Evolutionary conservation across 805 yeast species (phyloP), one percentile per base, ranked within the genome.

Genomic region (Maudiozyma turicensis): DNA sequence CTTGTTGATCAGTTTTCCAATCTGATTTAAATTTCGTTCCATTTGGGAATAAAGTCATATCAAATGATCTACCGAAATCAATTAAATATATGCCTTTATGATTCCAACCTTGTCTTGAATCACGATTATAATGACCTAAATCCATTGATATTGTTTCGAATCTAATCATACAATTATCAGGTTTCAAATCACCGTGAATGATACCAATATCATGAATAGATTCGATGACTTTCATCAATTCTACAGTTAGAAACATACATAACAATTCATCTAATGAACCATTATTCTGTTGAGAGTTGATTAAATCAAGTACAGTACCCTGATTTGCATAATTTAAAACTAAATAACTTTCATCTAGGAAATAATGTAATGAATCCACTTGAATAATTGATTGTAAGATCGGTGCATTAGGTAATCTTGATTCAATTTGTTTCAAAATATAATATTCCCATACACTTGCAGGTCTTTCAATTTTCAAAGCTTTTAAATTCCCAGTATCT

Each of bases 21-120:
- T 76, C 72, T 15, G 84, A 74, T 40, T 70, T 65, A 62, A 87
- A 89, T 49, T 72, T 69, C 0, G 76, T 77, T 31, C 72, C 72
- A 0, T 60, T 49, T 1, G 75, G 75, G 49, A 82, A 78, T 40
- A 84, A 63, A 0, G 74, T 68, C 66, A 85, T 64, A 60, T 89
- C 96, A 30, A 87, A 76, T 0, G 91, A 80, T 53, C 90, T 72
- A 3, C 95, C 95, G 66, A 85, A 89, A 65, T 88, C 95, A 54
- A 88, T 84, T 42, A 89, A 61, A 37, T 75, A 73, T 13, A 85
- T 64, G 0, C 86, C 84, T 49, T 77, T 75, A 2, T 64, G 52
- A 20, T 57, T 47, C 85, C 86, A 80, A 2, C 74, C 77, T 39
- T 65, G 52, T 0, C 55, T 48, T 0, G 76, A 76, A 26, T 65